A percentile compares a stretch with the other conserved stretches of the same genome.
Conservation (phyloP, 345 rosid genomes). For the Excoecaria cochinchinensis region DNA sequence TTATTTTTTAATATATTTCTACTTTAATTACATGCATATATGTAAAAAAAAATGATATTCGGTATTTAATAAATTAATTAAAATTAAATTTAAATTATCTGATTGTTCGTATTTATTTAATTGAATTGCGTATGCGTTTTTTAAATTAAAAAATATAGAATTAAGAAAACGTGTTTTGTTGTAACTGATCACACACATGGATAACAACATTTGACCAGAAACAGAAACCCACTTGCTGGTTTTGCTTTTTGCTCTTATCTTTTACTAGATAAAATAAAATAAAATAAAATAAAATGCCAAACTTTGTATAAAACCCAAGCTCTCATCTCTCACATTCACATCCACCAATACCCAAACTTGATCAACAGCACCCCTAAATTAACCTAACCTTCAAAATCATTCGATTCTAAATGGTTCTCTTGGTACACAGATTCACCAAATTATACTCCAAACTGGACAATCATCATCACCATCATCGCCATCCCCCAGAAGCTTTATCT, state of each 20-base stretch:
- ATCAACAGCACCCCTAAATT: background rate
- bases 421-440: slow-evolving; percentile 37
- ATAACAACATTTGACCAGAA: background rate
- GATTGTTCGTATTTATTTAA: too few species aligned
- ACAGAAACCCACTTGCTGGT: background rate
- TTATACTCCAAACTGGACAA: slow-evolving; percentile 48
- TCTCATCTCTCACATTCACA: background rate
- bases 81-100: too few species aligned
- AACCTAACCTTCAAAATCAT: background rate
- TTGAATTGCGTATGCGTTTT: too few species aligned
- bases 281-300: background rate
- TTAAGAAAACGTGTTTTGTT: background rate
- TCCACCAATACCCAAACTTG: background rate
- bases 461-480: slow-evolving; percentile 25
- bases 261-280: background rate
- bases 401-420: slow-evolving; percentile 32
- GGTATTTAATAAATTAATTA: too few species aligned
- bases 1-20: too few species aligned
- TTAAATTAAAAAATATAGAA: too few species aligned
- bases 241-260: background rate
- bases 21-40: too few species aligned
- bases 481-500: slow-evolving; percentile 26
- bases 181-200: background rate
- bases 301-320: slow-evolving; percentile 15
- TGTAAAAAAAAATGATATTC: too few species aligned